Base-by-base conservation (phyloP, 805 yeast species). In the Saccharomycopsis sp. region DNA sequence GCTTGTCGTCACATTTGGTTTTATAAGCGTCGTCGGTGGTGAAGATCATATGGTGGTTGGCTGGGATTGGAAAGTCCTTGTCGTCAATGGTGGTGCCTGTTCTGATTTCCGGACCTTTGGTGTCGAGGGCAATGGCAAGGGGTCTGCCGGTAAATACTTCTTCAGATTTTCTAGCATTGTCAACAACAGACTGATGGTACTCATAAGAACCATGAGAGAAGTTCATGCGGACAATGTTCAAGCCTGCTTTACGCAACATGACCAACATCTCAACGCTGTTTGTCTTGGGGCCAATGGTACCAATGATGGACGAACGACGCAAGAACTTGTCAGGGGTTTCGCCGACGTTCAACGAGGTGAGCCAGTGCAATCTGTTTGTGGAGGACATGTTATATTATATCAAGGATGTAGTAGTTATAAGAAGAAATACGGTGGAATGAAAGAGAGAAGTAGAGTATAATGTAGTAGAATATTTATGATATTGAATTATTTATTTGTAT, bases 51-150 rank as follows among this genome's bases (percentile, higher is more conserved):
- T 81, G 89, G 65, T 86, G 95, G 67, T 77, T 78, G 48, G 92
- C 73, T 34, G 73, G 65, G 58, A 92, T 82, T 58, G 95, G 81
- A 67, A 67, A 86, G 62, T 92, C 98, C 48, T 67, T 64, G 46
- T 75, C 83, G 57, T 73, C 84, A 50, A 67, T 63, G 55, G 98
- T 92, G 64, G 87, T 78, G 67, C 98, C 98, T 45, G 98, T 89
- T 77, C 98, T 85, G 71, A 92, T 92, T 71, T 92, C 98, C 50
- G 98, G 98, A 55, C 98, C 98, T 77, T 92, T 92, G 65, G 97
- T 92, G 67, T 92, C 98, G 57, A 92, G 78, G 52, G 98, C 98
- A 66, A 92, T 88, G 49, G 96, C 97, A 58, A 92, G 74, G 42
- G 97, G 98, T 71, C 97, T 85, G 60, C 97, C 96, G 52, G 83